Evolutionary conservation across 306 rosid genomes (phyloP), one percentile per base, ranked within the genome.

Genomic region (Hippophae tibetana): DNA sequence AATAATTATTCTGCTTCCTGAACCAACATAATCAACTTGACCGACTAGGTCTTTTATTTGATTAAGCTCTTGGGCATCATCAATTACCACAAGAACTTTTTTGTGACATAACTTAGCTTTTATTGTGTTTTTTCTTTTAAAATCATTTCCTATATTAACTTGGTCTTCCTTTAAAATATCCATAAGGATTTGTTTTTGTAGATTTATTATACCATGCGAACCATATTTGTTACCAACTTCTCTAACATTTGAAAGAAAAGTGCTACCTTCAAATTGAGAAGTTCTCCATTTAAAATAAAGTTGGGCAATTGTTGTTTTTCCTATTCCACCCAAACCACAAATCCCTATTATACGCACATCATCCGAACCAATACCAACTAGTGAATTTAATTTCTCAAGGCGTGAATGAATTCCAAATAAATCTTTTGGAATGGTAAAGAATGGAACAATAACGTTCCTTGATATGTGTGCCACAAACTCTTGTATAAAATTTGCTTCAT

Each of bases 301-400:
- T 67, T 25, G 69, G 40, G 76, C 75, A 27, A 77, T 50, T 13
- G 78, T 69, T 31, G 82, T 72, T 51, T 71, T 71, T n/a, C 74
- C 81, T 42, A 64, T 63, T 6, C 70, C 78, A 2, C 66, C 69
- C 57, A 64, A 55, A 9, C 78, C 82, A 67, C 63, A 73, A 47
- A 73, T 69, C 50, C 76, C 79, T 7, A 66, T 4, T 40, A 69
- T 69, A 52, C 57, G 58, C 50, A 62, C 56, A 54, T 73, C 71
- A n/a, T 63, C 42, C 25, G 62, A 58, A 13, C 63, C 63, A 14
- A 70, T 54, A 44, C 72, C 79, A 55, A 78, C 62, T 9, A 67
- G 61, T 31, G 38, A 31, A 31, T 31, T 31, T 31, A 31, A 31
- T 31, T 31, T 31, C 38, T 31, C 38, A 31, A 31, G 5, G 38